Evolutionary conservation across 192 early-diverging fungal genomes (phyloP).

Genomic region (Gigaspora rosea): DNA sequence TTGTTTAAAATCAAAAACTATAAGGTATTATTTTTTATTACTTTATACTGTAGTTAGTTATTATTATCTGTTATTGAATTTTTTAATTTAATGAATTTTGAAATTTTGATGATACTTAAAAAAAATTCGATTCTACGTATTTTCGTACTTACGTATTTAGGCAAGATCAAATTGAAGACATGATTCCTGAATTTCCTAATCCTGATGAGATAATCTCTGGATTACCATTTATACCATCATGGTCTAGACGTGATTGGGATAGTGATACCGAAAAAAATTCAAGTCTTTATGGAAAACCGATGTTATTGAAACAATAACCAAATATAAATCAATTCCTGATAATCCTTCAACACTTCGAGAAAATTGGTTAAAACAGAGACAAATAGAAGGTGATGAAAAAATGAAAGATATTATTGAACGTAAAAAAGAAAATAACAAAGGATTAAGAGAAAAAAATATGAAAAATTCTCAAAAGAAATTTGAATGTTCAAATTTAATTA

Average conservation of each 20-base stretch:
- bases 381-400: neutral
- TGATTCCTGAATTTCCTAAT: neutral
- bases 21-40: constrained; percentile 20
- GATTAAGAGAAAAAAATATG: neutral
- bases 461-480: neutral
- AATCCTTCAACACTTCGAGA: neutral
- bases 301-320: neutral
- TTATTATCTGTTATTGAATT: neutral
- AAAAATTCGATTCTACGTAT: neutral
- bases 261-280: neutral
- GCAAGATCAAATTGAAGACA: neutral
- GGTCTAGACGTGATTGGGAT: neutral
- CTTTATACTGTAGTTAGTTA: neutral
- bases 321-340: neutral
- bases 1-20: constrained; percentile 6
- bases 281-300: constrained; percentile 5
- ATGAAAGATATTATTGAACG: neutral
- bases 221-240: constrained; percentile 2
- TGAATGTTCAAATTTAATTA: neutral
- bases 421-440: neutral
- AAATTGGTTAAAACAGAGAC: neutral
- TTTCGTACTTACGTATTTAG: no score
- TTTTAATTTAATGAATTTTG: neutral
- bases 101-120: no score
- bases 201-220: neutral